phyloP scores from a whole-genome alignment of 306 rosid genomes.

The Nissolia schottii region DNA sequence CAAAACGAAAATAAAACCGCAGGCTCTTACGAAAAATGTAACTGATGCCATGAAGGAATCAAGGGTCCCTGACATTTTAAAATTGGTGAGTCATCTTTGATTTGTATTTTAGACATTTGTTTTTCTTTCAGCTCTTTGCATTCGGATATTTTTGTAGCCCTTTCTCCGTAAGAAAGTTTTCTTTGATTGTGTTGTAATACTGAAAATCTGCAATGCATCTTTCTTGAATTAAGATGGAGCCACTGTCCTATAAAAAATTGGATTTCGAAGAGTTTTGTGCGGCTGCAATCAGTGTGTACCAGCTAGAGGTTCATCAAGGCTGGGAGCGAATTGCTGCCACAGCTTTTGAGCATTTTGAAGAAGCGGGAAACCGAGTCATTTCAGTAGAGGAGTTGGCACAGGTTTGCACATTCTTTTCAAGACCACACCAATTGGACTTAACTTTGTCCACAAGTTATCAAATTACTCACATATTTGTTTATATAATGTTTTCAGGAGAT shows the following conservation, averaged over 20 bases:
- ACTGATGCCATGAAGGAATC: conserved; percentile 96
- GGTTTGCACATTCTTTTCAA: conserved; percentile 42
- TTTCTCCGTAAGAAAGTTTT: not conserved
- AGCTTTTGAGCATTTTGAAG: conserved; percentile 73
- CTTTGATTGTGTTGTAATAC: not conserved
- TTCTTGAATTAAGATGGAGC: conserved; percentile 67
- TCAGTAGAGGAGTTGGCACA: conserved; percentile 85
- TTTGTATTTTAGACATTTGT: conserved; percentile 1
- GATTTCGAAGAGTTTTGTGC: conserved; percentile 93
- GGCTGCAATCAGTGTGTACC: conserved; percentile 81
- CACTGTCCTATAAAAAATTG: conserved; percentile 60
- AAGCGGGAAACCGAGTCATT: conserved; percentile 68
- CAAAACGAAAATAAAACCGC: conserved; percentile 25
- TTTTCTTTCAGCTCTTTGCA: not conserved
- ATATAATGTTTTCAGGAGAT: conserved; percentile 64
- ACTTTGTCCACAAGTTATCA: not conserved
- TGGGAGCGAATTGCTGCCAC: conserved; percentile 78
- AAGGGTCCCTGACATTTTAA: conserved; percentile 63
- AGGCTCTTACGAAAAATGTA: conserved; percentile 82
- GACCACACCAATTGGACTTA: not conserved
- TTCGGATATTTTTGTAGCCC: not conserved
- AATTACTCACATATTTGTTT: conserved; percentile 2
- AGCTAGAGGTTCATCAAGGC: conserved; percentile 77
- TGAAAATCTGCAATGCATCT: conserved; percentile 14
- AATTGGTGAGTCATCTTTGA: conserved; percentile 55